Percentiles rank a stretch among this genome's conserved stretches.
Evolutionary conservation across 202 grass and related monocot species (phyloP).

Genomic region (Dendrocalamus latiflorus): DNA sequence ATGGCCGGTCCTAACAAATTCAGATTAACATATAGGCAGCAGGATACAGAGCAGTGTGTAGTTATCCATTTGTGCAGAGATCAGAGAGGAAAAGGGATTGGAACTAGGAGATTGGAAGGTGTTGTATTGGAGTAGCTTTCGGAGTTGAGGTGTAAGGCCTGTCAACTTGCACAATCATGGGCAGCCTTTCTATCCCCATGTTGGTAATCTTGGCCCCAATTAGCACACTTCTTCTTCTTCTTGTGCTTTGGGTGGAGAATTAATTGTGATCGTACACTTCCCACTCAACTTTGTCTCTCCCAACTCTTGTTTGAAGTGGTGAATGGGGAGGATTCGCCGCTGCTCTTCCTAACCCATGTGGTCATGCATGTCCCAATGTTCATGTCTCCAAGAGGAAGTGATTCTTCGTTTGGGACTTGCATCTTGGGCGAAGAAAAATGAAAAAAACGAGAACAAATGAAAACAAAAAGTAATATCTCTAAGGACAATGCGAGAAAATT

Average conservation of each 20-base stretch:
- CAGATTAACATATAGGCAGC: background rate
- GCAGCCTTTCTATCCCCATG: slow-evolving; percentile 6
- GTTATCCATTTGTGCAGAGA: slow-evolving; percentile 23
- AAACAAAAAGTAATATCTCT: too few relatives aligned
- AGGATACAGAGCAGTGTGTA: background rate
- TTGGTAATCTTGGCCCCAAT: slow-evolving; percentile 14
- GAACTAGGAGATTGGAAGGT: background rate
- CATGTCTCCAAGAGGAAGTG: background rate
- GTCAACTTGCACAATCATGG: slow-evolving; percentile 11
- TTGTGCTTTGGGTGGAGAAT: background rate
- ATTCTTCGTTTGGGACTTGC: background rate
- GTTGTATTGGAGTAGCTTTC: background rate
- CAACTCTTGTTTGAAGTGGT: slow-evolving; percentile 6
- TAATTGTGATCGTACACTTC: background rate
- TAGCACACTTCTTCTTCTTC: background rate
- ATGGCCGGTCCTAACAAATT: background rate
- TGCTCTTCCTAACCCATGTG: background rate
- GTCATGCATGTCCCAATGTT: too few relatives aligned
- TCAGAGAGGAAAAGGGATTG: background rate
- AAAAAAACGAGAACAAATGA: too few relatives aligned
- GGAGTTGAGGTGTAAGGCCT: background rate
- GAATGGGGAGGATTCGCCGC: background rate
- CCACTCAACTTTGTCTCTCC: background rate
- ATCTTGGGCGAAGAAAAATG: too few relatives aligned
- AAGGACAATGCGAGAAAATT: too few relatives aligned